Evolutionary conservation across 495 filamentous ascomycete genomes (phyloP), one percentile per base, ranked within the genome.

Genomic region (Amniculicola lignicola): DNA sequence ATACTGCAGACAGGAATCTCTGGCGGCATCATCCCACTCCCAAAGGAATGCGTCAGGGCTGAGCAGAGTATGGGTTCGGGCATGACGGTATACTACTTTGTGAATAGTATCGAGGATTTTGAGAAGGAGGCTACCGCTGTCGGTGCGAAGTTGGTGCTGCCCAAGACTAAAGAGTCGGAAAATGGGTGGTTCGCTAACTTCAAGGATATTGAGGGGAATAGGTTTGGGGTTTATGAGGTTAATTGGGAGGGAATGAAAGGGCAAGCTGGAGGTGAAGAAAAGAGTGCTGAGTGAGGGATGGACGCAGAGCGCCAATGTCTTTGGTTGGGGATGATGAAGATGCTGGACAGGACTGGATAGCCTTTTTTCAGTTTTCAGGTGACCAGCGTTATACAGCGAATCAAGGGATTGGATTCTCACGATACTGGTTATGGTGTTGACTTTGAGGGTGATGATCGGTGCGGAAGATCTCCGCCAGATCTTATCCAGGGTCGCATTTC

Each of bases 181-280:
- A 58, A 35, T 40, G 59, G 59, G 4, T 62, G 59, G 59, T 62
- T 57, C 45, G 41, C 49, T 10, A 62, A 62, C 22, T 58, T 57
- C 31, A 45, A 37, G 35, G 59, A 62, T 58, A 42, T 43, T 4
- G 59, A 57, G 35, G 59, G 59, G 1, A 62, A 62, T 24, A 31
- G 59, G 22, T 62, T 62, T 27, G 59, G 53, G 3, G 42, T 54
- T 1, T 62, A 57, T 50, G 53, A 62, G 35, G 35, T 39, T 22
- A 58, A 50, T n/a, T 10, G 44, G 33, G 21, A 29, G 12, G 29
- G 23, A 7, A 1, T 25, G 23, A 22, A 16, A 33, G 18, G 24
- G 27, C 6, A 9, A 28, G 15, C 22, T 7, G 15, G 2, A 33
- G 10, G 21, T 22, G 21, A 16, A 36, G 21, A 33, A 14, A n/a